Percentiles rank a stretch among this genome's conserved stretches.
Evolutionary conservation across 805 yeast species (phyloP).

Genomic region (Metschnikowia aberdeeniae): DNA sequence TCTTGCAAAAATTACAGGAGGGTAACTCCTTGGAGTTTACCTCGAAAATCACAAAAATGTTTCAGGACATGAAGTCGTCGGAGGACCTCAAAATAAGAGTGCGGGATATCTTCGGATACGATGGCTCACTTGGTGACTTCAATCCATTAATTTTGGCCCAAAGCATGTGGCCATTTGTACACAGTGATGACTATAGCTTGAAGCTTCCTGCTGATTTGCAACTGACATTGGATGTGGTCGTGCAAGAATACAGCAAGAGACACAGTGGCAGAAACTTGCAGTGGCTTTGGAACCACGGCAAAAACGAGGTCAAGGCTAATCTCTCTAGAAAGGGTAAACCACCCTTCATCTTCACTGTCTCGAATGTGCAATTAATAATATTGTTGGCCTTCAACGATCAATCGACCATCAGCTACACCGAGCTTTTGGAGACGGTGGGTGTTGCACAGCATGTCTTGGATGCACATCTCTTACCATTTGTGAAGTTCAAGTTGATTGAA

Average conservation of each 20-base stretch:
- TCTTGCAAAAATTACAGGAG: conserved; percentile 81
- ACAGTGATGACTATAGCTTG: conserved; percentile 35
- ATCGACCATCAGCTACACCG: conserved; percentile 54
- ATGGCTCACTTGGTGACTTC: conserved; percentile 37
- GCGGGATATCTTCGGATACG: conserved; percentile 39
- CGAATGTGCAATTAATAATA: conserved; percentile 84
- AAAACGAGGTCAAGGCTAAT: conserved; percentile 87
- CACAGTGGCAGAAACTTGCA: conserved; percentile 86
- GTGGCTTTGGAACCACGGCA: conserved; percentile 95
- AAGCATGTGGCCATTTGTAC: conserved; percentile 80
- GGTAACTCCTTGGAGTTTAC: conserved; percentile 92
- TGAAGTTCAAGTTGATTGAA: conserved; percentile 68
- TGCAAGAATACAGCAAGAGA: conserved; percentile 62
- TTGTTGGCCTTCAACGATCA: conserved; percentile 75
- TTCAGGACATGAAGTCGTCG: conserved; percentile 85
- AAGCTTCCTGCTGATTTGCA: conserved; percentile 66
- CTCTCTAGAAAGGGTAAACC: conserved; percentile 76
- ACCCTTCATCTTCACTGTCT: conserved; percentile 75
- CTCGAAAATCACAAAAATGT: conserved; percentile 91
- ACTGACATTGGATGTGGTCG: conserved; percentile 62
- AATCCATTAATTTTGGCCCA: conserved; percentile 79
- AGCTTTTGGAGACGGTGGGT: conserved; percentile 65
- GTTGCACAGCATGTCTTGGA: conserved; percentile 62
- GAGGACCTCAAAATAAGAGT: conserved; percentile 65
- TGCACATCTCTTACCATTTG: conserved; percentile 73